Conservation (phyloP, 1,139 yeast species). For the Saccharomyces pastorianus region DNA sequence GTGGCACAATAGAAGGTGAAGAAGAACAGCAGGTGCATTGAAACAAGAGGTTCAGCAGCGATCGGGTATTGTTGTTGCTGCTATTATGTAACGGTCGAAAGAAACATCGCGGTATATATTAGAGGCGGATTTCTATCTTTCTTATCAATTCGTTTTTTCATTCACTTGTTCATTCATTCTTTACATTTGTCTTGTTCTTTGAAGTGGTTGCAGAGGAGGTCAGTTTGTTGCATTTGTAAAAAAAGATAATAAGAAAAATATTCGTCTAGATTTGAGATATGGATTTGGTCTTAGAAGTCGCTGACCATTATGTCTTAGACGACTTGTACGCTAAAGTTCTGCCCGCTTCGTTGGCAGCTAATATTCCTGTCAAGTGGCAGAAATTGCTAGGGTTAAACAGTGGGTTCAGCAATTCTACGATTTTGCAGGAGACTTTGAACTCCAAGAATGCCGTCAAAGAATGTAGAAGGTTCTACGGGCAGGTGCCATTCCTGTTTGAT, state of each 20-base stretch:
- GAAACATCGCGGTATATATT: neutral
- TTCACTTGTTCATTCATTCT: neutral
- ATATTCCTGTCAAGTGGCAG: conserved; percentile 32
- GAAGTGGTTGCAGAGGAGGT: neutral
- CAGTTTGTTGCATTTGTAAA: neutral
- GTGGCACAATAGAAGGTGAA: neutral
- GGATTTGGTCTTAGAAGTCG: conserved; percentile 83
- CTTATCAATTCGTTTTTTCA: neutral
- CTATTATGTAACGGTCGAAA: neutral
- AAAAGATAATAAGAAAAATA: neutral
- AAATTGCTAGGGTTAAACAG: conserved; percentile 24
- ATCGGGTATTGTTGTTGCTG: conserved; percentile 1
- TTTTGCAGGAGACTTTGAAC: conserved; percentile 17
- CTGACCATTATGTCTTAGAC: conserved; percentile 68
- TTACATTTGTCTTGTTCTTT: neutral
- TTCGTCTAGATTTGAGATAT: conserved; percentile 32
- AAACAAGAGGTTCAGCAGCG: neutral
- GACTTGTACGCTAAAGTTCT: conserved; percentile 53
- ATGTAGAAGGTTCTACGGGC: conserved; percentile 38
- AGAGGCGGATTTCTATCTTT: neutral
- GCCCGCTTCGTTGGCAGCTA: conserved; percentile 41
- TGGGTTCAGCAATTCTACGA: conserved; percentile 18
- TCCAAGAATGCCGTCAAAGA: conserved; percentile 17
- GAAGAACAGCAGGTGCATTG: conserved; percentile 1
- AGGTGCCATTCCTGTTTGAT: conserved; percentile 40